phyloP scores from a whole-genome alignment of 139 green algal genomes.

The Pycnococcus provasolii region DNA sequence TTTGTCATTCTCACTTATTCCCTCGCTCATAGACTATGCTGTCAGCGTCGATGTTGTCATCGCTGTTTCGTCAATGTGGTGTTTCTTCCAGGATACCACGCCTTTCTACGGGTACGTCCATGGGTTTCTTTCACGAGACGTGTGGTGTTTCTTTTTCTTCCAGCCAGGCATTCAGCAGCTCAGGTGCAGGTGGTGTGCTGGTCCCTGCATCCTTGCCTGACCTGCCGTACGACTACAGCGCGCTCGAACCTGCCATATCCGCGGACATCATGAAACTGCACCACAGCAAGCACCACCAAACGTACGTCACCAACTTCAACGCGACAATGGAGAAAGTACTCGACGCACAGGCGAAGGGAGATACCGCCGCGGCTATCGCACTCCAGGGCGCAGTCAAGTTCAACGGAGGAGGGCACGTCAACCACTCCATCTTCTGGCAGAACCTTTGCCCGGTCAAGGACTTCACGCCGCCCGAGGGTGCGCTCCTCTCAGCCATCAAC shows the following conservation, averaged over 20 bases:
- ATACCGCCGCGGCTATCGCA: conserved; percentile 61
- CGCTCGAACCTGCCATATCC: conserved; percentile 77
- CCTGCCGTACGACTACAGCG: conserved; percentile 80
- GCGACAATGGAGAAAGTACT: conserved; percentile 60
- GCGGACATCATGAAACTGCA: conserved; percentile 96
- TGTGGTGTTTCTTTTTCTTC: neutral
- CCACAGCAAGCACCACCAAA: conserved; percentile 78
- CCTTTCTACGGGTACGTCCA: too few species aligned
- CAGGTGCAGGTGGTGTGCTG: neutral
- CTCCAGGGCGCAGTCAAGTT: conserved; percentile 86
- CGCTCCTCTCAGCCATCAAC: conserved; percentile 65
- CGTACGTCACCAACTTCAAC: conserved; percentile 83
- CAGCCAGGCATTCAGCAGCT: neutral
- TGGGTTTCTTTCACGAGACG: too few species aligned
- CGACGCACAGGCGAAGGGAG: conserved; percentile 61
- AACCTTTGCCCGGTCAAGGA: conserved; percentile 79
- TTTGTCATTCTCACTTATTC: too few species aligned
- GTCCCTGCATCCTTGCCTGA: conserved; percentile 58
- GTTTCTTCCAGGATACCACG: too few species aligned
- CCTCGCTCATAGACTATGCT: too few species aligned
- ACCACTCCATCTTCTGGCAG: conserved; percentile 95
- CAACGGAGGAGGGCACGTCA: conserved; percentile 93
- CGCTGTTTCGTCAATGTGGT: too few species aligned
- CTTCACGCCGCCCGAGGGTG: conserved; percentile 54
- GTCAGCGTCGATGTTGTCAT: too few species aligned